Evolutionary conservation across 257 asterid genomes (phyloP), one percentile per base, ranked within the genome.

Genomic region (Jaltomata sinuosa): DNA sequence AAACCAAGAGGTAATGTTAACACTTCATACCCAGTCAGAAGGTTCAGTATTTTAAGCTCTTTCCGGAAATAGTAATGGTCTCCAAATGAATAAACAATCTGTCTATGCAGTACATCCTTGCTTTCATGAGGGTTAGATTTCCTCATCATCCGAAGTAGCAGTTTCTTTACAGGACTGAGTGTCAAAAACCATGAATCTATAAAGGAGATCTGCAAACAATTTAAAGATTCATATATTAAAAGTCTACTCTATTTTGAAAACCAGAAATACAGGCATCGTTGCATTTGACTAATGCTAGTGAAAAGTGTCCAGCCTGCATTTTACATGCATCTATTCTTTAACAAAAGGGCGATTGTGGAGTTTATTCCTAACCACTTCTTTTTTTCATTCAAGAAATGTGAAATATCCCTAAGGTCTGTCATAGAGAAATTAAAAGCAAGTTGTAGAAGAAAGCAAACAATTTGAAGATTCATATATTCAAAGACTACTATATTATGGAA

Each of bases 1-100:
- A 85, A 80, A 82, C 49, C 22, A 55, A 52, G 14, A 59, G 36
- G 47, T 50, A 79, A 62, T 38, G 61, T 27, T 77, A 77, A 32
- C 82, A 49, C 52, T 64, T 49, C 74, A 34, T 92, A 95, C 99
- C 98, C 98, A 0, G 98, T 93, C 19, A 94, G 90, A 83, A 92
- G 98, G 90, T 95, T 97, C 67, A 93, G 71, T 87, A 97, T 92
- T 84, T 89, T 88, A 52, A 97, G 97, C 87, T 97, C 99, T 91
- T 95, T 97, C 85, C 99, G 88, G 89, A 94, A 91, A 90, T 93
- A 88, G 87, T 95, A 97, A 90, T 95, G 92, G 86, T 97, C 98
- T 25, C 98, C 98, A 59, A 97, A 95, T 40, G 97, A 89, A 86
- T 91, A 95, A 34, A 88, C 93, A 19, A 90, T 85, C 87, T 91